Evolutionary conservation across 2,329 filamentous ascomycete genomes (phyloP), one percentile per base, ranked within the genome.

Genomic region (Curvularia verruculosa): DNA sequence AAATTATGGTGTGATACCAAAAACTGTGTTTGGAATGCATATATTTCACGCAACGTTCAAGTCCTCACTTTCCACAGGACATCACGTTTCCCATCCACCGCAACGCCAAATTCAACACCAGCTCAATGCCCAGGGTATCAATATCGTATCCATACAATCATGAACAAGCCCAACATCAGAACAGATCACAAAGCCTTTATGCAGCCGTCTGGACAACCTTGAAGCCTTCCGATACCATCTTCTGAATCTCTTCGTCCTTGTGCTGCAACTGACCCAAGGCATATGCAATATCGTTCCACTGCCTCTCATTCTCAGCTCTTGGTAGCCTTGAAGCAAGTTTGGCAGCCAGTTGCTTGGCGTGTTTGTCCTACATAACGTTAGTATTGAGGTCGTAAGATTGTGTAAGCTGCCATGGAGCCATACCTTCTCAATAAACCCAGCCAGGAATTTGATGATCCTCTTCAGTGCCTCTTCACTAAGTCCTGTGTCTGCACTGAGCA

Each of bases 221-320:
- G 79, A 92, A 95, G 0, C 91, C 91, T 59, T 90, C 90, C 0
- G 84, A 79, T 18, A 96, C 83, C 57, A 88, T 74, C 80, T 92
- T 95, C 57, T 85, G 83, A 55, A 96, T 96, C 44, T 96, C 91
- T 71, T 96, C 91, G 68, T 94, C 94, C 82, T 95, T 96, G 75
- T 99, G 95, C 71, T 92, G 93, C 54, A 99, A 79, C 58, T 97
- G 78, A 2, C 92, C 92, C 58, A 99, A 79, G 3, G 93, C 93
- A 80, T 92, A 99, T 0, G 94, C 91, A 41, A 98, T 93, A 78
- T 99, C 95, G 73, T 94, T 96, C 95, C 95, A 99, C 75, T 98
- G 93, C 62, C 93, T 84, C 79, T 99, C 94, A 46, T 85, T 96
- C 73, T 97, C 93, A 71, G 93, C 97, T 45, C 94, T 85, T 1